Evolutionary conservation across 202 grass and related monocot genomes (phyloP).

Genomic region (Alloteropsis angusta): DNA sequence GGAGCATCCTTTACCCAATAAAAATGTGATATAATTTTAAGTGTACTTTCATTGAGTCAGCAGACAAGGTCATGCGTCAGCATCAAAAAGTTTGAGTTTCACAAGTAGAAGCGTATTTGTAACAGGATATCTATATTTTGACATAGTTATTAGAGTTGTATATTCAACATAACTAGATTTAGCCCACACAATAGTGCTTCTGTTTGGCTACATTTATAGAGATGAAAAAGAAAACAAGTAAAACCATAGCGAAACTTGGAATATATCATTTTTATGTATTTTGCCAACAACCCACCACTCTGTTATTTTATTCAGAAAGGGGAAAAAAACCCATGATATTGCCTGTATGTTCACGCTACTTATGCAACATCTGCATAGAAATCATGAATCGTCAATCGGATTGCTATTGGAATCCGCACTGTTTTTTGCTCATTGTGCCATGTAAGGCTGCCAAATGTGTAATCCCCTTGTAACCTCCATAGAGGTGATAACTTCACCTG

Average conservation of each 20-base stretch:
- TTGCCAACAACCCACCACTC: neutral
- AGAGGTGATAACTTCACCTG: slow-evolving; percentile 19
- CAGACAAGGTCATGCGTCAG: too few species aligned
- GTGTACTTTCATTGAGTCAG: too few species aligned
- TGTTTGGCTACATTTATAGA: too few species aligned
- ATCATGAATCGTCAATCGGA: slow-evolving; percentile 31
- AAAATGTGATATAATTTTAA: too few species aligned
- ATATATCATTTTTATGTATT: neutral
- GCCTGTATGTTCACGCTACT: neutral
- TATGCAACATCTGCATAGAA: slow-evolving; percentile 36
- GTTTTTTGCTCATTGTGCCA: slow-evolving; percentile 24
- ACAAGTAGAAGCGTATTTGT: too few species aligned
- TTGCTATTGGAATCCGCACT: slow-evolving; percentile 33
- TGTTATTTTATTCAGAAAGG: neutral
- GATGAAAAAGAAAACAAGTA: neutral
- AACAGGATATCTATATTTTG: neutral
- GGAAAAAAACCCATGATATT: neutral
- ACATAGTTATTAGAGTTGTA: neutral
- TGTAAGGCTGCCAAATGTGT: slow-evolving; percentile 55
- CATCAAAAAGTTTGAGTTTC: too few species aligned
- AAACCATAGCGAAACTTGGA: neutral
- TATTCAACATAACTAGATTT: neutral
- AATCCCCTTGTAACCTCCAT: slow-evolving; percentile 40
- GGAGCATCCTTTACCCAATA: too few species aligned
- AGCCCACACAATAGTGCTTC: too few species aligned